A percentile compares a stretch with the other conserved stretches of the same genome.
phyloP scores from a whole-genome alignment of 2,329 filamentous ascomycete species.

The Teratosphaeria gauchensis region DNA sequence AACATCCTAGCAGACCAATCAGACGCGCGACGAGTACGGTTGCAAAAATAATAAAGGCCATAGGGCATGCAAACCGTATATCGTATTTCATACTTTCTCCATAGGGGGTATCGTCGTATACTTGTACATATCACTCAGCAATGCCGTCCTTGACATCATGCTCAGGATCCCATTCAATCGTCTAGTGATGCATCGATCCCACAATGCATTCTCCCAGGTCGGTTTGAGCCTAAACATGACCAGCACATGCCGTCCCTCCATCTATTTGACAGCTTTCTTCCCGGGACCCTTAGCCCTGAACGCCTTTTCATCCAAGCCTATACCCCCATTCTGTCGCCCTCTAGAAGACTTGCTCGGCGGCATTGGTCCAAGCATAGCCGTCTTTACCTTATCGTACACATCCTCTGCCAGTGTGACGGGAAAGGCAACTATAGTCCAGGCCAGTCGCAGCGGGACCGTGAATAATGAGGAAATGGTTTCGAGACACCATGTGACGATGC shows the following conservation, averaged over 20 bases:
- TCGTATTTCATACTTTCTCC: neutral
- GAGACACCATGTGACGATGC: conserved; percentile 12
- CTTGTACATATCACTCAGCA: neutral
- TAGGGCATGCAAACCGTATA: no score
- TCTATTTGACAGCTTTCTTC: neutral
- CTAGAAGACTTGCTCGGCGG: neutral
- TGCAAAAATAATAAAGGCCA: no score
- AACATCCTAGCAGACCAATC: no score
- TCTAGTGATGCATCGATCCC: neutral
- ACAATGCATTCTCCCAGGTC: neutral
- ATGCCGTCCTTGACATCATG: neutral
- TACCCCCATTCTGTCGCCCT: neutral
- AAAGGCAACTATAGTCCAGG: conserved; percentile 9
- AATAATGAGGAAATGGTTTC: conserved; percentile 6
- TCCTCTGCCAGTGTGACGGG: conserved; percentile 14
- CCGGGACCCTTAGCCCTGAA: neutral
- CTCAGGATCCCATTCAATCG: neutral
- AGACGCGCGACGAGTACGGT: neutral
- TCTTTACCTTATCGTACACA: conserved; percentile 14
- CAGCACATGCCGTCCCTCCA: neutral
- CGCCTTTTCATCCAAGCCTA: neutral
- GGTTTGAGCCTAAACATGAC: neutral
- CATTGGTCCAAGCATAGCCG: conserved; percentile 12
- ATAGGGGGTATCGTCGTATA: neutral
- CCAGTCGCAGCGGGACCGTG: conserved; percentile 10